These are phyloP conservation scores for Cyanidiococcus yangmingshanensis DNA, from an alignment of 23 red algal genomes.

Conservation along the genomic window DNA sequence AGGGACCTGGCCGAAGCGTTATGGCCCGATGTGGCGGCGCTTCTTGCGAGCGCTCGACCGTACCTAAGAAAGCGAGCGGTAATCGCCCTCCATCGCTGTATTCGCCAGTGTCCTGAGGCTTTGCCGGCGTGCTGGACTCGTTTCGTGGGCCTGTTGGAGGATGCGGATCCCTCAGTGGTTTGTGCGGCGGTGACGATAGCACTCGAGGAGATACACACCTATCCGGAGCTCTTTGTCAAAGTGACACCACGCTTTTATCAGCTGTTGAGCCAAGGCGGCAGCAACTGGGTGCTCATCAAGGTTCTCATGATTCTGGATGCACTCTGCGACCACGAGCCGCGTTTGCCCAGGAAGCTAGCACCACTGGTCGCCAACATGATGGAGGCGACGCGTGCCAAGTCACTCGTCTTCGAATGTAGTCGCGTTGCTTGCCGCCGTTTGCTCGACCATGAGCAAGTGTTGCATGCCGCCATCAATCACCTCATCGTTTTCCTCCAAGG, in stretches of 20 bases:
- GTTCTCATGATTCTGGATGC: slow-evolving; percentile 85
- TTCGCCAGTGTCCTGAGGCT: slow-evolving; percentile 56
- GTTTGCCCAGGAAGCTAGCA: slow-evolving; percentile 75
- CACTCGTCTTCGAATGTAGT: slow-evolving; percentile 88
- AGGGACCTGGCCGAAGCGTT: slow-evolving; percentile 67
- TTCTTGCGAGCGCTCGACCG: slow-evolving; percentile 59
- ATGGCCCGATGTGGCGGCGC: slow-evolving; percentile 51
- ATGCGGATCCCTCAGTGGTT: slow-evolving; percentile 68
- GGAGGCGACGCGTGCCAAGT: slow-evolving; percentile 71
- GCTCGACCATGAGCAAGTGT: slow-evolving; percentile 23
- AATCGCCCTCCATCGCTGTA: slow-evolving; percentile 50
- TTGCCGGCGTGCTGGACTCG: slow-evolving; percentile 38
- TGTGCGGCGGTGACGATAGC: slow-evolving; percentile 74
- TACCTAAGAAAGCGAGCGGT: slow-evolving; percentile 94
- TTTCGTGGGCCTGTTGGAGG: slow-evolving; percentile 49
- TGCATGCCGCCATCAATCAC: slow-evolving; percentile 45
- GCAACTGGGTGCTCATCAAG: slow-evolving; percentile 99
- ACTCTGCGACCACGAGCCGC: slow-evolving; percentile 54
- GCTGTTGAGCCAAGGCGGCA: slow-evolving; percentile 46
- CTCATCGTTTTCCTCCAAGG: slow-evolving; percentile 69
- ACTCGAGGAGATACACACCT: slow-evolving; percentile 50
- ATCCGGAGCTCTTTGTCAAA: slow-evolving; percentile 51
- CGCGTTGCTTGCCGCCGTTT: slow-evolving; percentile 34
- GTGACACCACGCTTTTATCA: slow-evolving; percentile 54
- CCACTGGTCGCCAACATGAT: slow-evolving; percentile 54